These are phyloP conservation scores for Diversispora epigaea DNA, from an alignment of 192 early-diverging fungal genomes.

Conservation along the genomic window DNA sequence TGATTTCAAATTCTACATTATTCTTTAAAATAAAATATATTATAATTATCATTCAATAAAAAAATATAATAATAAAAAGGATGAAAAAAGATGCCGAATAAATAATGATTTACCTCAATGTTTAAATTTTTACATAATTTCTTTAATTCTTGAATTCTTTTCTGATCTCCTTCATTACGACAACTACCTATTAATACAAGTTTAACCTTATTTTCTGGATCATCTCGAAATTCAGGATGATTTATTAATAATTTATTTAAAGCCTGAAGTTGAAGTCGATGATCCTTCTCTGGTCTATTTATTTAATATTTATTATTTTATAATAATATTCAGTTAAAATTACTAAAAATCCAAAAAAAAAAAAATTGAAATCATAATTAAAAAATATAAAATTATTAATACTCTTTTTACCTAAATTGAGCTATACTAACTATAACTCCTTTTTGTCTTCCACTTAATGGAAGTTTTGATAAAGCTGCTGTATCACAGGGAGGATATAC, in stretches of 20 bases:
- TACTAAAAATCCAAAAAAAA: neutral
- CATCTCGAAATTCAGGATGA: constrained; percentile 56
- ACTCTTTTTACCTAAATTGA: constrained; percentile 70
- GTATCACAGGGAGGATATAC: constrained; percentile 97
- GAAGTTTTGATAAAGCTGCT: constrained; percentile 52
- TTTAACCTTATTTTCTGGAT: constrained; percentile 35
- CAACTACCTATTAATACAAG: constrained; percentile 86
- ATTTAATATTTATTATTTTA: no score
- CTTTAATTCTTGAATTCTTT: constrained; percentile 61
- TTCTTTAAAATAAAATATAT: constrained; percentile 43
- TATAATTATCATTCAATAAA: no score
- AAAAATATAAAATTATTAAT: neutral
- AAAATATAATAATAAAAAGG: neutral
- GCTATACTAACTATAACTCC: constrained; percentile 79
- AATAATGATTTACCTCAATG: constrained; percentile 50
- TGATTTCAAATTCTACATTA: constrained; percentile 75
- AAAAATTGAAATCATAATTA: neutral
- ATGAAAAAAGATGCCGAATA: neutral
- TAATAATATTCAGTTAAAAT: neutral
- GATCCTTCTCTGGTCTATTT: constrained; percentile 89
- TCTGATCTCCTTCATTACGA: constrained; percentile 76
- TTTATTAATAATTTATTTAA: constrained; percentile 62
- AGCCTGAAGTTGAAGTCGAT: constrained; percentile 76
- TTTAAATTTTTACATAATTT: constrained; percentile 49
- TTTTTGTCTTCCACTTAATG: constrained; percentile 54